phyloP scores from a whole-genome alignment of 2,329 filamentous ascomycete genomes.

The Torrubiella hemipterigena region DNA sequence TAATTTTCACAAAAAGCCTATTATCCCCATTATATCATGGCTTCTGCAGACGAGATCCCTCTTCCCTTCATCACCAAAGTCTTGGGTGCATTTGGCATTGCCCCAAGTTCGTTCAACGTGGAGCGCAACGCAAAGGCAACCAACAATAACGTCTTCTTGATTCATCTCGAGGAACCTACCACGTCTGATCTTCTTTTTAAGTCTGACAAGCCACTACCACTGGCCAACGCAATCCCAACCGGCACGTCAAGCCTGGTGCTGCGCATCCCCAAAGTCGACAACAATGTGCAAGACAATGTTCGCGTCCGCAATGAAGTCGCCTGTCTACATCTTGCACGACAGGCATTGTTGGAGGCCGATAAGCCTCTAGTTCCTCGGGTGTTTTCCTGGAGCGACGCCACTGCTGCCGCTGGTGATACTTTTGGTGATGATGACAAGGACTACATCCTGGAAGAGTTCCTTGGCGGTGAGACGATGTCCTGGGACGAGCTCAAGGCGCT shows the following conservation, averaged over 20 bases:
- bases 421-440: not conserved
- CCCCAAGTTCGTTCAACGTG: not conserved
- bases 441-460: constrained; percentile 6
- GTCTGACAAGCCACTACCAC: not conserved
- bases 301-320: constrained; percentile 5
- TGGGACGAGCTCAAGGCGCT: not conserved
- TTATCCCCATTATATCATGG: too few species aligned
- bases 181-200: not conserved
- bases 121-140: constrained; percentile 1
- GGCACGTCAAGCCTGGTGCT: constrained; percentile 3
- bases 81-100: not conserved
- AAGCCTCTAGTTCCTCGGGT: constrained; percentile 1
- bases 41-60: too few species aligned
- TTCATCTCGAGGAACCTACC: not conserved
- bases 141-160: constrained; percentile 5
- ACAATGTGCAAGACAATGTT: constrained; percentile 4
- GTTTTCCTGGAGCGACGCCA: constrained; percentile 2
- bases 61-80: not conserved
- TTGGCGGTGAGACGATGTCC: not conserved
- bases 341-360: constrained; percentile 1
- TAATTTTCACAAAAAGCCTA: too few species aligned
- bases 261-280: constrained; percentile 1
- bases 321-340: not conserved
- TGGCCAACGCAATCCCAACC: not conserved
- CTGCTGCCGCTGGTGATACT: not conserved